These are phyloP conservation scores for Hevea brasiliensis DNA, from an alignment of 345 rosid genomes.

Conservation along the genomic window DNA sequence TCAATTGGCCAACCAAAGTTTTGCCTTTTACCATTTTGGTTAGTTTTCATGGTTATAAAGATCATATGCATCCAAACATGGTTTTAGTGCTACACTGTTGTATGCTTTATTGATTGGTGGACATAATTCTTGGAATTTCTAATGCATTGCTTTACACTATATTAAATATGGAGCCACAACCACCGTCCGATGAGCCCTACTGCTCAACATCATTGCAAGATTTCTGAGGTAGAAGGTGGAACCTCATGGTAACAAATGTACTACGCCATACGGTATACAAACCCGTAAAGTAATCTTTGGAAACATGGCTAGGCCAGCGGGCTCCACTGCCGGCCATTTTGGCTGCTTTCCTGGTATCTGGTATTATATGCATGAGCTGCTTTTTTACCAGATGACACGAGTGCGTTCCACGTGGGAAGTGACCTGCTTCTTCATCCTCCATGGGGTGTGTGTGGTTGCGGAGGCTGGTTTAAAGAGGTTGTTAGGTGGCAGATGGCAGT, in stretches of 20 bases:
- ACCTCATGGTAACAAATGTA: constrained; percentile 29
- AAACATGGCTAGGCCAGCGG: background rate
- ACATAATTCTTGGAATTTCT: constrained; percentile 26
- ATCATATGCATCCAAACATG: constrained; percentile 2
- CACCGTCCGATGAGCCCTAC: constrained; percentile 49
- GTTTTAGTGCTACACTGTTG: constrained; percentile 21
- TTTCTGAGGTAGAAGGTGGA: constrained; percentile 42
- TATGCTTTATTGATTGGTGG: constrained; percentile 33
- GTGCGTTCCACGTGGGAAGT: constrained; percentile 38
- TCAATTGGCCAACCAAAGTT: constrained; percentile 35
- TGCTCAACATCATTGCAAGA: constrained; percentile 38
- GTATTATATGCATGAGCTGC: constrained; percentile 36
- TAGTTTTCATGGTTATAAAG: constrained; percentile 18
- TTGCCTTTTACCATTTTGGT: constrained; percentile 22
- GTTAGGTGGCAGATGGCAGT: constrained; percentile 13
- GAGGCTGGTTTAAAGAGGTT: constrained; percentile 32
- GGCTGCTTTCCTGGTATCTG: constrained; percentile 34
- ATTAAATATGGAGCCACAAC: constrained; percentile 34
- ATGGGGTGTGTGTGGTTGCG: constrained; percentile 35
- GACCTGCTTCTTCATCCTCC: constrained; percentile 36
- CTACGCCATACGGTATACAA: constrained; percentile 26
- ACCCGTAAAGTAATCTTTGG: constrained; percentile 8
- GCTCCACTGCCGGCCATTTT: background rate
- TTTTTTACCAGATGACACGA: constrained; percentile 26
- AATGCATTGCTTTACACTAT: constrained; percentile 18